phyloP scores from a whole-genome alignment of 73 alveolate genomes.

The Diophrys appendiculata region DNA sequence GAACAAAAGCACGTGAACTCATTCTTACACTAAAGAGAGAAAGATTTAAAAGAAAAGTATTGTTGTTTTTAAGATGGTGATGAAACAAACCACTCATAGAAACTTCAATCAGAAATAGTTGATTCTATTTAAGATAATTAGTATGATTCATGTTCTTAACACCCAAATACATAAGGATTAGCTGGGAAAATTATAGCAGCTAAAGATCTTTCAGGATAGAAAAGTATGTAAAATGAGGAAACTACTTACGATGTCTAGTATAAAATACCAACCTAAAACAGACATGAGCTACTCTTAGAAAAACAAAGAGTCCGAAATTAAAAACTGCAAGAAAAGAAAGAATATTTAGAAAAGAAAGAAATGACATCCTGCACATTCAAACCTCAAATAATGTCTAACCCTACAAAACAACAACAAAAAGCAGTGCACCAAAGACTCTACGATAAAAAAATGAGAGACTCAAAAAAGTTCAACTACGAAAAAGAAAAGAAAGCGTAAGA shows the following conservation, averaged over 20 bases:
- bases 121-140: too few species aligned
- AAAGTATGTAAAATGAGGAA: too few species aligned
- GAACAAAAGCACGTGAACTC: neutral
- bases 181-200: neutral
- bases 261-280: neutral
- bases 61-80: too few species aligned
- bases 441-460: neutral
- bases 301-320: neutral
- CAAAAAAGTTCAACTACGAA: neutral
- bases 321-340: neutral
- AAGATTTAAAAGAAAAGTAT: neutral
- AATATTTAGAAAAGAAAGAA: neutral
- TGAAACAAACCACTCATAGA: too few species aligned
- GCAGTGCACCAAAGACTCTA: neutral
- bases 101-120: too few species aligned
- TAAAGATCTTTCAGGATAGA: neutral
- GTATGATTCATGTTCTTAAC: neutral
- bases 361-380: neutral
- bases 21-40: neutral
- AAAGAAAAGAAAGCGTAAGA: neutral
- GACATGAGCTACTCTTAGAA: neutral
- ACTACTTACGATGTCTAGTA: neutral
- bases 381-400: neutral
- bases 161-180: neutral
- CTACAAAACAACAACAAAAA: neutral